Evolutionary conservation across 202 grass and related monocot species (phyloP), one percentile per base, ranked within the genome.

Genomic region (Bolboschoenoplectus hybrid): DNA sequence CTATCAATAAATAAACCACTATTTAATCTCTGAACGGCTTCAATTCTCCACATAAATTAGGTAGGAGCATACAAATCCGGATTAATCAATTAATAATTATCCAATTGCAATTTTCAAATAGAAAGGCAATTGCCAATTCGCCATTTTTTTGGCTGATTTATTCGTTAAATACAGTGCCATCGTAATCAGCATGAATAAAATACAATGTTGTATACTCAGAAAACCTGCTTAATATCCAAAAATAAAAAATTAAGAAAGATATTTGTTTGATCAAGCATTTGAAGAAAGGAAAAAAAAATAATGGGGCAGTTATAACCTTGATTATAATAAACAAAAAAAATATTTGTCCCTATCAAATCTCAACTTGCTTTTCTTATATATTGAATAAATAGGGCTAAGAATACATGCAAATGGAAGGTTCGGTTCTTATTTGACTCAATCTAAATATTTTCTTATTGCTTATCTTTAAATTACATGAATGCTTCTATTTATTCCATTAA

Each of bases 11-110:
- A 78, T 17, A 40, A 78, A 19, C 14, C 34, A 79, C 3, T 3
- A 9, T 57, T 13, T 14, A 58, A 58, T n/a, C 14, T 58, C 53
- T 58, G 2, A 7, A 38, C 35, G 14, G 74, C 53, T 79, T 57
- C 74, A 58, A 19, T 79, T 58, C 74, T 60, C 53, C 36, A 40
- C 74, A 58, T 79, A 79, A 79, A 79, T 39, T 40, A n/a, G 52
- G 74, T 60, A 79, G 9, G 14, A 57, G 12, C 26, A 11, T 55
- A 44, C 26, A 11, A 38, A 44, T 43, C 67, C 19, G 5, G n/a
- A 74, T 32, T 32, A 20, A 79, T 13, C 74, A 60, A 56, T 60
- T 26, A 26, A 26, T 26, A 26, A 26, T 26, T 58, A 58, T 79
- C 52, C 52, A 79, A 40, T 79, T 79, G 35, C 13, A 39, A 1